Evolutionary conservation across 2,329 filamentous ascomycete genomes (phyloP), one percentile per base, ranked within the genome.

Genomic region (Colletotrichum trifolii): DNA sequence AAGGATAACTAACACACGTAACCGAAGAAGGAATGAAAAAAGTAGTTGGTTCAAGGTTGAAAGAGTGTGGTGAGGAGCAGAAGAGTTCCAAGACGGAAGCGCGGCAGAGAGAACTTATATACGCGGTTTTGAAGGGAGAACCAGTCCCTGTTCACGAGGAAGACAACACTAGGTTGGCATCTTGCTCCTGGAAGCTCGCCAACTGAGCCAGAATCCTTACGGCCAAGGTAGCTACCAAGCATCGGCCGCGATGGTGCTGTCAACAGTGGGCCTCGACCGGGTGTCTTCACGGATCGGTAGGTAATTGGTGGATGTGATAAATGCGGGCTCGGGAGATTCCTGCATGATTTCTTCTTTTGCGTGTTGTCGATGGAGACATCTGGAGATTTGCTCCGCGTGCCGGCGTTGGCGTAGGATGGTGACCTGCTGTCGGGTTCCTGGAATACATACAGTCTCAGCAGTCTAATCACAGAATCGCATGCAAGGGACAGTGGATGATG

Each of bases 371-470:
- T 59, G 54, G 60, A 39, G 55, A 15, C 42, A 11, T 40, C 54
- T 63, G 48, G 42, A 53, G 47, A 63, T 58, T 63, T 64, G 48
- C 54, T 49, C 60, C 60, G 55, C 60, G 54, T 60, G 11, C 47
- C 42, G 48, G 48, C 60, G 48, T 59, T 48, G 47, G 60, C 42
- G 36, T 53, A 8, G 47, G n/a, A 40, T 34, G 42, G 15, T 50
- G 46, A 11, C 46, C 12, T 56, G 6, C 17, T 38, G 35, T 36
- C 9, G 46, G 38, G 35, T 25, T 40, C 17, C 12, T 39, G 54
- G 39, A 9, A n/a, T 12, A 34, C 9, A 40, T 17, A 13, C 35
- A 38, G 5, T 49, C 40, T 25, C 25, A 25, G 25, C 25, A 35
- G 12, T 49, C 33, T 25, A 17, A 34, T 40, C 46, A 36, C 39